phyloP scores from a whole-genome alignment of 2,329 filamentous ascomycete species.

The Aspergillus ibericus region DNA sequence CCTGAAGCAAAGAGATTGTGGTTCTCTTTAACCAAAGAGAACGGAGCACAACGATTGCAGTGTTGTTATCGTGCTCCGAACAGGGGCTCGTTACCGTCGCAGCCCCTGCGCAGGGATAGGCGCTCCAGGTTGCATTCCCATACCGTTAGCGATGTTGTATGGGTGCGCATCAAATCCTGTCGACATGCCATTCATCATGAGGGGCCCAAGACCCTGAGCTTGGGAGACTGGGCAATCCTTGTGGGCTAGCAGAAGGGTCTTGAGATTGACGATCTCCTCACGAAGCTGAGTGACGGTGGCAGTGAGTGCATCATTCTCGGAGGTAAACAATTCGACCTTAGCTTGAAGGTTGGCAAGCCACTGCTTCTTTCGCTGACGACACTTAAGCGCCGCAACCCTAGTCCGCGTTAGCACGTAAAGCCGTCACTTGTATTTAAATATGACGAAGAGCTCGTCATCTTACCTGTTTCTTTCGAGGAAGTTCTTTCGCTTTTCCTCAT shows the following conservation, averaged over 20 bases:
- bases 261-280: slow-evolving; percentile 92
- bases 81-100: slow-evolving; percentile 29
- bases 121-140: slow-evolving; percentile 43
- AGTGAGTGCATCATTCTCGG: slow-evolving; percentile 84
- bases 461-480: slow-evolving; percentile 96
- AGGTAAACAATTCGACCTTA: slow-evolving; percentile 90
- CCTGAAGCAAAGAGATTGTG: background rate
- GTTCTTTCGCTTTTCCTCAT: slow-evolving; percentile 97
- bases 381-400: slow-evolving; percentile 94
- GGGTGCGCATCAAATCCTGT: slow-evolving; percentile 44
- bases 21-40: background rate
- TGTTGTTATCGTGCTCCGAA: slow-evolving; percentile 9
- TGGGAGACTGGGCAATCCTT: slow-evolving; percentile 95
- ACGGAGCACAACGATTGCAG: slow-evolving; percentile 9
- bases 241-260: slow-evolving; percentile 87
- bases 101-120: slow-evolving; percentile 39
- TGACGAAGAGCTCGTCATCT: slow-evolving; percentile 31
- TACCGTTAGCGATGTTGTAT: slow-evolving; percentile 43
- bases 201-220: slow-evolving; percentile 66
- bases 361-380: slow-evolving; percentile 96
- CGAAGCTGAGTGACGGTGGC: slow-evolving; percentile 79
- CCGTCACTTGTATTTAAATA: background rate
- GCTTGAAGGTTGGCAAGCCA: slow-evolving; percentile 93
- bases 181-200: slow-evolving; percentile 44
- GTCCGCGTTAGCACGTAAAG: slow-evolving; percentile 11